Base-by-base conservation (phyloP, 139 green algal genomes). In the Dunaliella primolecta region DNA sequence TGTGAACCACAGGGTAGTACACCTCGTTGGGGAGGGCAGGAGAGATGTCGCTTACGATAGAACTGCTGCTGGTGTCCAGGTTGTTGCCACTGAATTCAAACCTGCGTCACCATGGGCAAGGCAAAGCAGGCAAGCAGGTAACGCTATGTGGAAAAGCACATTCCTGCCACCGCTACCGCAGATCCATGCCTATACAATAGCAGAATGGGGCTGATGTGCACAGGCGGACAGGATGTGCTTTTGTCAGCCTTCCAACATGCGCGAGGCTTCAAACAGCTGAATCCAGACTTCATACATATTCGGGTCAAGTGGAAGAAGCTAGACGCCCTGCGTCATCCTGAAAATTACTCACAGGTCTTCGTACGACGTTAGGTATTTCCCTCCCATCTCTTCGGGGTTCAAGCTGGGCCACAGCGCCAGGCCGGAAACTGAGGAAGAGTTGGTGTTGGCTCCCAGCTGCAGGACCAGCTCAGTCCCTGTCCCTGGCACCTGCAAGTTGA, bases 1-100 rank as follows among this genome's bases (percentile, higher is more conserved):
- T 80, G 2, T 31, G 32, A 15, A 84, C 80, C 37, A 87, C 38
- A 29, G 81, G 80, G 2, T 75, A 71, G 77, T 90, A 90, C 0
- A 23, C 33, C 36, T 77, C 87, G 30, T 81, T 82, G 32, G 56
- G 81, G 2, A 88, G 2, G 0, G 29, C 21, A 0, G 25, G 21
- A 24, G 75, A n/a, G 32, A 2, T 81, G 75, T 32, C 31, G 11
- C 32, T 77, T 3, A 77, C 46, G 46, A 25, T 25, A 7, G 46
- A 64, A 15, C 7, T 64, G 7, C 46, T 15, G 15, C 15, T 64
- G 46, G 46, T 64, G 7, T 64, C 46, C 46, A 64, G 46, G 46
- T 64, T 64, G 46, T 64, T 64, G 46, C 46, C 46, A 15, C 15
- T 15, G 15, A 64, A 64, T 15, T 64, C 46, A 64, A 64, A 64